Conservation (phyloP, 371 early-diverging fungal species). For the Synchytrium microbalum region DNA sequence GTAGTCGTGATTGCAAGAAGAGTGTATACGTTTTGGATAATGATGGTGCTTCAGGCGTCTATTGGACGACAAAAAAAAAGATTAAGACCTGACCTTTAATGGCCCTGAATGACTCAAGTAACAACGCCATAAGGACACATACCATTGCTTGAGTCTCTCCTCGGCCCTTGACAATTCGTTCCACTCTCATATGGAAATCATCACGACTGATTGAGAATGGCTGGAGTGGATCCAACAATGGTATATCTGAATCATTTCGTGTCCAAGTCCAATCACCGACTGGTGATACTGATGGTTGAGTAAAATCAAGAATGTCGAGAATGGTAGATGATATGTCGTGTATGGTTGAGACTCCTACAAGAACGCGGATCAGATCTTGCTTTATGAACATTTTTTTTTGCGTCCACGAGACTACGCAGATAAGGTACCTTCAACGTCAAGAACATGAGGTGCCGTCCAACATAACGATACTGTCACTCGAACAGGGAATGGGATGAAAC, state of each 20-base stretch:
- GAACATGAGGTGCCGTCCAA: neutral
- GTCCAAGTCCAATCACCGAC: neutral
- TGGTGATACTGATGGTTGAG: neutral
- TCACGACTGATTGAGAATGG: neutral
- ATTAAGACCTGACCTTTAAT: too few relatives aligned
- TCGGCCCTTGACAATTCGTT: neutral
- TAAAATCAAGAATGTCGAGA: neutral
- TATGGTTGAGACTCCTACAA: neutral
- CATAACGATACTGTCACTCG: neutral
- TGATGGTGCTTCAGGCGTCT: neutral
- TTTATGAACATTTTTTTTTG: too few relatives aligned
- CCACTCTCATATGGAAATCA: neutral
- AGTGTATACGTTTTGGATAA: neutral
- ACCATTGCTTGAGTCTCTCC: too few relatives aligned
- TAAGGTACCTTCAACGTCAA: neutral
- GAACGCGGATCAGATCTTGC: too few relatives aligned
- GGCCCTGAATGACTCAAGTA: too few relatives aligned
- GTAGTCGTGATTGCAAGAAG: neutral
- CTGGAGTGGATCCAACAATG: neutral
- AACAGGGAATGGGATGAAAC: neutral
- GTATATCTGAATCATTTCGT: neutral
- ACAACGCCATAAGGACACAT: neutral
- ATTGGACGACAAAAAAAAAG: too few relatives aligned
- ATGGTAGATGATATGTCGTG: neutral
- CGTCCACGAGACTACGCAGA: too few relatives aligned